Percentiles rank a stretch among this genome's conserved stretches.
Conservation (phyloP, 1,139 yeast species). For the Geotrichum fermentans region DNA sequence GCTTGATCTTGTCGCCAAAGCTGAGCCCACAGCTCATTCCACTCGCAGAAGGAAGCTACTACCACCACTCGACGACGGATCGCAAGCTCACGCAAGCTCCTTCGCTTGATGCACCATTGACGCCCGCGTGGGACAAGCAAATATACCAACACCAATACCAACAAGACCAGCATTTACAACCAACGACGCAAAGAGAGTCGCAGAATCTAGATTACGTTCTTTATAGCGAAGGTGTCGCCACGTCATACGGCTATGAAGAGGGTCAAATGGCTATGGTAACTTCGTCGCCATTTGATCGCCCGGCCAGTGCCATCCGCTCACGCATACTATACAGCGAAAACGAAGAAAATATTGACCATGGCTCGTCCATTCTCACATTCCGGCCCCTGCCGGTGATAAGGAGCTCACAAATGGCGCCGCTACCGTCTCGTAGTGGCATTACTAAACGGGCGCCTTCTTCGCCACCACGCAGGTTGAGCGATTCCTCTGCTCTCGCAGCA, state of each 20-base stretch:
- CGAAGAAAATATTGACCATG: background rate
- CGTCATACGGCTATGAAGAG: background rate
- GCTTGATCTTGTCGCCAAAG: conserved; percentile 33
- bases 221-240: background rate
- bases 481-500: background rate
- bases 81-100: too few species aligned
- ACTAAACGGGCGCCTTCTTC: background rate
- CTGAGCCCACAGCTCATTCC: conserved; percentile 19
- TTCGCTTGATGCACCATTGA: too few species aligned
- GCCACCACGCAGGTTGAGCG: too few species aligned
- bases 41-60: too few species aligned
- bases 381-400: too few species aligned
- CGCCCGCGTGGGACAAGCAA: too few species aligned
- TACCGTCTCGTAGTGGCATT: background rate
- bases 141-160: background rate
- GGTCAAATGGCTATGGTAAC: too few species aligned
- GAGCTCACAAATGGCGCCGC: too few species aligned
- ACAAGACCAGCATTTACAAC: background rate
- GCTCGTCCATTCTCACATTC: background rate
- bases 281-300: too few species aligned
- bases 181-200: background rate
- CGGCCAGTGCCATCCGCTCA: background rate
- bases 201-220: too few species aligned
- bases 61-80: too few species aligned
- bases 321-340: background rate